Conservation (phyloP, 176 grass and related monocot genomes). For the Triticum timopheevii region DNA sequence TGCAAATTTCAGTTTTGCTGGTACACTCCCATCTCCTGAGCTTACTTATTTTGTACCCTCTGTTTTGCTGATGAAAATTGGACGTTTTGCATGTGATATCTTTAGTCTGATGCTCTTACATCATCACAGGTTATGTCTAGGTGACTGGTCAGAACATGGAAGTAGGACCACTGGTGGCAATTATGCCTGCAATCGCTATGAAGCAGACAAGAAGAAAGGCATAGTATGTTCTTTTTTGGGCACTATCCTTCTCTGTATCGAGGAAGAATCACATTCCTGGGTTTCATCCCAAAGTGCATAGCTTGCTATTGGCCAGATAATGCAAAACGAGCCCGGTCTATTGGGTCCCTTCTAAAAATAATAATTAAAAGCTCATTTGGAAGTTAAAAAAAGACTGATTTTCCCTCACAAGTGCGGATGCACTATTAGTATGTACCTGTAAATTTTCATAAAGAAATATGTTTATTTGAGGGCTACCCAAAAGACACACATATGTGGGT, state of each 20-base stretch:
- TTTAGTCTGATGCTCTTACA: constrained; percentile 30
- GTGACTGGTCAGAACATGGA: constrained; percentile 78
- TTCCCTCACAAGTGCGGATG: not conserved
- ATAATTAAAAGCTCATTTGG: not conserved
- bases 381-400: not conserved
- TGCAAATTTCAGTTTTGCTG: constrained; percentile 97
- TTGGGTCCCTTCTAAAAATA: not conserved
- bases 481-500: no score
- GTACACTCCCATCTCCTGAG: constrained; percentile 36
- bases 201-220: constrained; percentile 84
- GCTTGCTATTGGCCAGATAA: not conserved
- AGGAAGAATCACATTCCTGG: not conserved
- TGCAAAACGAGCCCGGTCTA: not conserved
- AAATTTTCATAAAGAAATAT: not conserved
- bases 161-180: constrained; percentile 63
- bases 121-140: constrained; percentile 79
- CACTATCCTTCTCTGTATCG: constrained; percentile 6
- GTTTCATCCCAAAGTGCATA: not conserved
- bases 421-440: not conserved
- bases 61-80: constrained; percentile 15
- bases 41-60: not conserved
- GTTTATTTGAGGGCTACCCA: not conserved
- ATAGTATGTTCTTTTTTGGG: constrained; percentile 54
- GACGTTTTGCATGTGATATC: constrained; percentile 1
- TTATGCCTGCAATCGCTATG: constrained; percentile 97